A percentile compares a stretch with the other conserved stretches of the same genome.
Evolutionary conservation across 2,329 filamentous ascomycete genomes (phyloP).

Genomic region (Bipolaris bicolor): DNA sequence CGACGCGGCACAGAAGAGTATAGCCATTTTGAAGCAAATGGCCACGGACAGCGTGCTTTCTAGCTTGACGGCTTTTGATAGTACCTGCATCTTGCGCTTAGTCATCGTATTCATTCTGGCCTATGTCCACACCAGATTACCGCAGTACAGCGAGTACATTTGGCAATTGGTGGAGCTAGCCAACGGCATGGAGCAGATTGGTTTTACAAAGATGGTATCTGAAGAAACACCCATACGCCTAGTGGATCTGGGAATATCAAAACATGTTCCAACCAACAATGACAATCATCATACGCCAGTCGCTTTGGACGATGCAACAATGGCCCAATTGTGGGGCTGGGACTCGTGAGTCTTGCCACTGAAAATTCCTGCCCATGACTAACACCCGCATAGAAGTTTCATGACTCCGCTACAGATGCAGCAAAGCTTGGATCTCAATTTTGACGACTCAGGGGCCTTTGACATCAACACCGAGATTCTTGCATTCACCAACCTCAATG

Average conservation of each 20-base stretch:
- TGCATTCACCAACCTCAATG: conserved; percentile 40
- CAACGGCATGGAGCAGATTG: conserved; percentile 41
- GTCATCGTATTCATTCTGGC: conserved; percentile 47
- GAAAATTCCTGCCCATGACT: background rate
- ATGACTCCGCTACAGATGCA: conserved; percentile 45
- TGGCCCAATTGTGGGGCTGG: conserved; percentile 41
- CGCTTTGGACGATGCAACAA: conserved; percentile 35
- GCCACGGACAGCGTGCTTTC: conserved; percentile 33
- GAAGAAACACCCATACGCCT: conserved; percentile 44
- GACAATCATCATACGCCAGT: conserved; percentile 18
- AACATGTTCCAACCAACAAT: conserved; percentile 4
- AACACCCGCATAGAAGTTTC: conserved; percentile 29
- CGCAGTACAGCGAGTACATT: conserved; percentile 38
- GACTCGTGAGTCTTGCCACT: conserved; percentile 34
- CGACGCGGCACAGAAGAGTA: conserved; percentile 40
- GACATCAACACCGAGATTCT: conserved; percentile 41
- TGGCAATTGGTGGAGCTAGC: conserved; percentile 32
- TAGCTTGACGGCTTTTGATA: conserved; percentile 45
- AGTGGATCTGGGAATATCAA: conserved; percentile 37
- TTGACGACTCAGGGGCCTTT: conserved; percentile 41
- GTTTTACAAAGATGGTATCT: conserved; percentile 44
- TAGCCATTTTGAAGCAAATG: conserved; percentile 40
- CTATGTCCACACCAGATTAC: conserved; percentile 37
- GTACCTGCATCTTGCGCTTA: conserved; percentile 42
- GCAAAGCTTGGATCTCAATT: conserved; percentile 41